Evolutionary conservation across 805 yeast species (phyloP).

Genomic region (Komagataella ulmi): DNA sequence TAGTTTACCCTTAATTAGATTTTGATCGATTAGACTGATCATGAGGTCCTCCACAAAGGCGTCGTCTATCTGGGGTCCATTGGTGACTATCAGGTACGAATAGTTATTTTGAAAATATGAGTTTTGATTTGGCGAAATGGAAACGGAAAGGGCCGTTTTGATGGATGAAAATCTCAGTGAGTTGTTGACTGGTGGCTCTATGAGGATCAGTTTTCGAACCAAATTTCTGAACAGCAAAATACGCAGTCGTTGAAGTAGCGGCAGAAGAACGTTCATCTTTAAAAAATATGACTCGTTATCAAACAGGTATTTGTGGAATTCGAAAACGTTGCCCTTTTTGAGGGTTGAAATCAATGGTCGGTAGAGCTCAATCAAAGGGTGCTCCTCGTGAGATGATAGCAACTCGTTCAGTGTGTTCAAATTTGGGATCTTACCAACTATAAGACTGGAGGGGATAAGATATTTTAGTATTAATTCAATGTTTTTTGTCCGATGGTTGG

Average conservation of each 20-base stretch:
- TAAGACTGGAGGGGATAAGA: constrained; percentile 36
- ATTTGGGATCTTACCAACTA: constrained; percentile 38
- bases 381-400: neutral
- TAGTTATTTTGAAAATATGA: constrained; percentile 8
- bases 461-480: constrained; percentile 26
- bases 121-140: constrained; percentile 5
- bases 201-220: constrained; percentile 10
- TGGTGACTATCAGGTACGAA: constrained; percentile 11
- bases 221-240: constrained; percentile 33
- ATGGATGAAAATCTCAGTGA: constrained; percentile 10
- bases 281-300: constrained; percentile 24
- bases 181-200: constrained; percentile 1
- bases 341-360: constrained; percentile 21
- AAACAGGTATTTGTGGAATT: constrained; percentile 19
- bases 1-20: constrained; percentile 38
- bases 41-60: constrained; percentile 33
- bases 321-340: constrained; percentile 26
- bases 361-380: constrained; percentile 19
- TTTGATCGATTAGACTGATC: constrained; percentile 37
- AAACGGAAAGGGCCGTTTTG: constrained; percentile 12
- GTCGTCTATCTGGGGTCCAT: constrained; percentile 17
- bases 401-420: constrained; percentile 10
- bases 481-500: constrained; percentile 13
- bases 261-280: constrained; percentile 21
- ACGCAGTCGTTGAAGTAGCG: constrained; percentile 31